Base-by-base conservation (phyloP, 2,329 filamentous ascomycete species). In the Colletotrichum australisinense region DNA sequence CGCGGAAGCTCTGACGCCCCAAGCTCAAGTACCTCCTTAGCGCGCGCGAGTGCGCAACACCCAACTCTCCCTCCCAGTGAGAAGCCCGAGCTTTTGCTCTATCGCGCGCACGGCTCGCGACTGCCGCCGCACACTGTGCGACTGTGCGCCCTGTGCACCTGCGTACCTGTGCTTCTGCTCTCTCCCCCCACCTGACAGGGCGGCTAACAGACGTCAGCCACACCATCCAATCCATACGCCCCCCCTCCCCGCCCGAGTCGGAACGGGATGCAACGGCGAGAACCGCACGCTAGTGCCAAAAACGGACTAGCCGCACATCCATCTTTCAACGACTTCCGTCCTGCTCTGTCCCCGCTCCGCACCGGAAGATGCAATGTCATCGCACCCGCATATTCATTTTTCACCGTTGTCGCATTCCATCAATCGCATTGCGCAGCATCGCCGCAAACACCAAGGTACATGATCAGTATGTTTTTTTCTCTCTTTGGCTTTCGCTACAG, bases 211-310 rank as follows among this genome's bases (percentile, higher is more conserved):
- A 42, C 46, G 28, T 35, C 60, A 64, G 59, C 56, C 60, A 63
- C 56, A 56, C 30, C 55, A 11, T 55, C 32, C 26, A 49, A 32
- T 22, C 22, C n/a, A 38, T 42, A n/a, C 26, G 16, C 35, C n/a
- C 49, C 52, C 32, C 64, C 22, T 42, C 67, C 60, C 70, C 52
- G 46, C 42, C 71, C 67, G 67, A 60, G 60, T 63, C 72, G 72
- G 72, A 74, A 63, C 72, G 68, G 72, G 66, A 75, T 75, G 65
- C 70, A 67, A 75, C 73, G 73, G 73, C 71, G 73, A 74, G 58
- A 71, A 42, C 73, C 73, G 73, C 63, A 58, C 71, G 67, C 73
- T 74, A 74, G 56, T 2, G 5, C n/a, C 53, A 5, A 14, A 65
- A 60, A 8, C 7, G 52, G 73, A 16, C 22, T 71, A 74, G 73